Evolutionary conservation across 257 asterid species (phyloP), one percentile per base, ranked within the genome.

Genomic region (Primulina eburnea): DNA sequence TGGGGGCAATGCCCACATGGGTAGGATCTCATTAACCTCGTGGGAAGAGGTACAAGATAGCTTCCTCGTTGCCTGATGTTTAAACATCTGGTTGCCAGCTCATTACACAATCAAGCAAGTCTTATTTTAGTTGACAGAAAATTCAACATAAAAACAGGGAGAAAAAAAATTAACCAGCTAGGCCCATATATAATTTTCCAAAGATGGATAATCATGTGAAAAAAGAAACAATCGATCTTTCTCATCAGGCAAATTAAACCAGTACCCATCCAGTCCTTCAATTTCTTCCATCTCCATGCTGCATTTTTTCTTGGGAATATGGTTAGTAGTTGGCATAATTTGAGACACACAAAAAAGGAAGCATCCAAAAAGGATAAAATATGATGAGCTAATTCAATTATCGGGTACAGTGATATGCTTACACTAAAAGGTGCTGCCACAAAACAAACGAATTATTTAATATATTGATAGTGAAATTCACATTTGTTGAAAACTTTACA

Each of bases 201-300:
- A 2, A 1, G 0, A 50, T 80, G 81, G 82, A 86, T 84, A 73
- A 80, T 60, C 75, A 64, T 65, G 76, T 73, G 65, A 60, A 43
- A 74, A 74, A 79, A 78, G 68, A 69, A 81, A 71, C 67, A 81
- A 83, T 83, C 84, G 71, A 83, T 84, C 85, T 78, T 76, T 75
- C 86, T 83, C 56, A 50, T 50, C 86, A 88, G 79, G 93, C 87
- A 68, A n/a, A n/a, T n/a, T n/a, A n/a, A 88, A 81, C 97, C 98
- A 92, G 68, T 87, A 96, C 67, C 80, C 97, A 74, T 91, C 95
- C 85, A 89, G 87, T 56, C 90, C 96, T 77, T 92, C 96, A 73
- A 89, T 89, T 78, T 86, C 98, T 75, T 82, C 96, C 28, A 92
- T 92, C 74, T 89, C 97, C 96, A 89, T 84, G 79, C 97, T 92